A percentile compares a stretch with the other conserved stretches of the same genome.
Evolutionary conservation across 768 basidiomycete species (phyloP).

Genomic region (Bullera alba): DNA sequence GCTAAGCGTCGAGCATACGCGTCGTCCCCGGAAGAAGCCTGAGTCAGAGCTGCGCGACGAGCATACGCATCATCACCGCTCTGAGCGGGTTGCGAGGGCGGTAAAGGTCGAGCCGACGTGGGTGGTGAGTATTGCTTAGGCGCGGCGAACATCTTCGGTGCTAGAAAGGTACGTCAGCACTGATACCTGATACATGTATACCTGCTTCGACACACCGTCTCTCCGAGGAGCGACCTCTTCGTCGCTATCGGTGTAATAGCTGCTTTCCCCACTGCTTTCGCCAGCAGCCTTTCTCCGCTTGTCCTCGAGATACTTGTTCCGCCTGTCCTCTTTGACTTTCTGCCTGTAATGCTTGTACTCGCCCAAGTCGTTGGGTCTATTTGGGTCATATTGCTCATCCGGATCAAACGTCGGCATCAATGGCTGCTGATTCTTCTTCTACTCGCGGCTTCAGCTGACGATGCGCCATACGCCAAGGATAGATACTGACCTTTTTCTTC

Average conservation of each 20-base stretch:
- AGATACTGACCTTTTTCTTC: constrained; percentile 33
- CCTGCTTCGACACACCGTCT: constrained; percentile 32
- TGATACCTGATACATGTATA: not conserved
- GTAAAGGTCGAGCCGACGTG: constrained; percentile 10
- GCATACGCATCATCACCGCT: constrained; percentile 40
- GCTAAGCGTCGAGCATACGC: constrained; percentile 31
- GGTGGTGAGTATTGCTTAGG: constrained; percentile 27
- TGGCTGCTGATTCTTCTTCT: constrained; percentile 19
- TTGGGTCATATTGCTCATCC: constrained; percentile 44
- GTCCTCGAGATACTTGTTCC: constrained; percentile 25
- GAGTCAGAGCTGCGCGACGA: constrained; percentile 23
- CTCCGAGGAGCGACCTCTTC: constrained; percentile 37
- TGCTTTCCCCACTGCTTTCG: constrained; percentile 27
- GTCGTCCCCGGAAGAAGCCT: constrained; percentile 31
- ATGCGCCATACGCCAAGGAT: not conserved
- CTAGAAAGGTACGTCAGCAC: constrained; percentile 4
- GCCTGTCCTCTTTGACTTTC: constrained; percentile 32
- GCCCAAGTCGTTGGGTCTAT: constrained; percentile 42
- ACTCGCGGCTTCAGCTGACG: not conserved
- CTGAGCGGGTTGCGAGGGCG: not conserved
- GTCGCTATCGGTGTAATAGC: constrained; percentile 41
- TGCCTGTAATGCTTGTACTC: constrained; percentile 42
- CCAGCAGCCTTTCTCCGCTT: constrained; percentile 23
- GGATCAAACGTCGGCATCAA: constrained; percentile 37
- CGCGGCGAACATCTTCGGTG: constrained; percentile 32